Percentiles rank a stretch among this genome's conserved stretches.
Evolutionary conservation across 345 rosid species (phyloP).

Genomic region (Lepidium aucheri): DNA sequence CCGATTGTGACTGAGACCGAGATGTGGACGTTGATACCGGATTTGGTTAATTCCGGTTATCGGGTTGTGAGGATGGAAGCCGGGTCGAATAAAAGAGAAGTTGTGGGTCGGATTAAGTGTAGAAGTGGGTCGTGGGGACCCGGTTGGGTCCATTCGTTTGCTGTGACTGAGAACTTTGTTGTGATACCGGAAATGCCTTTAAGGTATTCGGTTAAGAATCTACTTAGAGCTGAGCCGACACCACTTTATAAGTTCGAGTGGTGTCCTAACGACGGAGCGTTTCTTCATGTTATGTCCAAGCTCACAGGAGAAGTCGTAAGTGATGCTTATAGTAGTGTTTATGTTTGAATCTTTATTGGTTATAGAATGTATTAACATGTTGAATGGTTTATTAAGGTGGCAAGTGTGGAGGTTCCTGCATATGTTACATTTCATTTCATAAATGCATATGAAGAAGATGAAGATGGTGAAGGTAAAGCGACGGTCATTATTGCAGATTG

Average conservation of each 20-base stretch:
- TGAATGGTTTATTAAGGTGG: constrained; percentile 36
- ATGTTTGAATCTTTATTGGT: background rate
- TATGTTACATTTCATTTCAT: constrained; percentile 87
- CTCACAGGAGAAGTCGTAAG: constrained; percentile 80
- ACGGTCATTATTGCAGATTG: constrained; percentile 71
- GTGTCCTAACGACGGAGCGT: constrained; percentile 76
- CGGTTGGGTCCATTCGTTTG: constrained; percentile 97
- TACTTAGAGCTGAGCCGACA: constrained; percentile 85
- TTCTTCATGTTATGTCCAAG: constrained; percentile 76
- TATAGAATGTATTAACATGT: background rate
- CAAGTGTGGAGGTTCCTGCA: constrained; percentile 89
- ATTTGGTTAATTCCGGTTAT: constrained; percentile 70
- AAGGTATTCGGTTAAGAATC: constrained; percentile 68
- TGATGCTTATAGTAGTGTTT: background rate
- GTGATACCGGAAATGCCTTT: constrained; percentile 91
- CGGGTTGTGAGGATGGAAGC: constrained; percentile 73
- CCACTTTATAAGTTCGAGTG: constrained; percentile 89
- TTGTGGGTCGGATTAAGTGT: constrained; percentile 72
- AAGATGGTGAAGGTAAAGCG: constrained; percentile 61
- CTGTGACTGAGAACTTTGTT: constrained; percentile 77
- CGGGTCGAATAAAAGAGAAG: constrained; percentile 71
- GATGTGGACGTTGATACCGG: constrained; percentile 76
- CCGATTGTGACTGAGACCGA: constrained; percentile 75
- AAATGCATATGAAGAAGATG: constrained; percentile 83
- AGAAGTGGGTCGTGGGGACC: constrained; percentile 73